Evolutionary conservation across 352 stramenopile genomes (phyloP), one percentile per base, ranked within the genome.

Genomic region (Globisporangium echinulatum): DNA sequence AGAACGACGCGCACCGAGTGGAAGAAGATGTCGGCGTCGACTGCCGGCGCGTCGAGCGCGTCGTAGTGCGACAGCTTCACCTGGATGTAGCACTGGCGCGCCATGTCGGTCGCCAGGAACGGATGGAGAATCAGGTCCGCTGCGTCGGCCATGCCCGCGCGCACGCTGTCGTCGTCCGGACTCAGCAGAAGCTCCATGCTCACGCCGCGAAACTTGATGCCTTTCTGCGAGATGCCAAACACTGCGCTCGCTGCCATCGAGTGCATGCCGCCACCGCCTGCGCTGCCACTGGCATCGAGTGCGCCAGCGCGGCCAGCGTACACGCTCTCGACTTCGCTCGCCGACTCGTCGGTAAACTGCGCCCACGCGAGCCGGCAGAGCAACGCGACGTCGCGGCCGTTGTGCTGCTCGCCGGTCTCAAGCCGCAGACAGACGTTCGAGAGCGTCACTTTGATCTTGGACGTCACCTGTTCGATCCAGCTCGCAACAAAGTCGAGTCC

Each of bases 401-500:
- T 84, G 46, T 82, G 67, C 17, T 79, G 63, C 38, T 88, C 74
- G 7, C 78, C 71, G 0, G 85, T 90, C 66, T 93, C 84, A 13
- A 95, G 56, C 1, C 82, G 70, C 40, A 93, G 51, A 38, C 85
- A 95, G 56, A 95, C 84, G 63, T 95, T 95, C 17, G 85, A 89
- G 49, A 95, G 53, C 42, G 85, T 95, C 7, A 96, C 72, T 65
- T 96, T 96, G 66, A 96, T 93, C 61, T 94, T 96, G 49, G 84
- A 93, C 58, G 86, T 94, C 11, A 96, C 86, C 48, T 92, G 86
- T 59, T 96, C 86, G 56, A 96, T 96, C 86, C 86, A 96, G 52
- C 80, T 91, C 19, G 86, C 86, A 36, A 96, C 86, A 65, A 96
- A 96, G 65, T 96, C 86, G 25, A 96, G 78, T 43, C 86, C 84